A percentile compares a stretch with the other conserved stretches of the same genome.
Evolutionary conservation across 139 green algal genomes (phyloP).

Genomic region (Chlorella vulgaris): DNA sequence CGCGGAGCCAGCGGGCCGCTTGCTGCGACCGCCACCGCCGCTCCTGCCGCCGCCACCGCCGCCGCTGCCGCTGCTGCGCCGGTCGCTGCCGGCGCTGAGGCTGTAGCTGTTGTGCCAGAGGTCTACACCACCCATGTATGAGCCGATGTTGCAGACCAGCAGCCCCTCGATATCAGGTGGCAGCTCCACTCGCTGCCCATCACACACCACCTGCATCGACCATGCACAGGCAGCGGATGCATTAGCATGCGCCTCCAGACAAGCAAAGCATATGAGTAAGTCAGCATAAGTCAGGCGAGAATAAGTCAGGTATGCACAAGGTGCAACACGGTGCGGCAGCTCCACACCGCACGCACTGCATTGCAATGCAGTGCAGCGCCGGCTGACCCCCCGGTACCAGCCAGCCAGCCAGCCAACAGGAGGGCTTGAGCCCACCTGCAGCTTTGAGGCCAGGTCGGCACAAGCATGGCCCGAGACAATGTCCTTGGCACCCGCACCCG

Average conservation of each 20-base stretch:
- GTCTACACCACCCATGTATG: conserved; percentile 67
- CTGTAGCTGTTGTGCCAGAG: conserved; percentile 51
- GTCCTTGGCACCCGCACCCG: conserved; percentile 72
- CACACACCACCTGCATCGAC: conserved; percentile 64
- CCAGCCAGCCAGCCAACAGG: no score
- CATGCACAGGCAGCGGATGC: background rate
- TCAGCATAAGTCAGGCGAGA: no score
- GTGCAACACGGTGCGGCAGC: no score
- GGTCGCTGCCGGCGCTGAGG: background rate
- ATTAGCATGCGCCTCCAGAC: no score
- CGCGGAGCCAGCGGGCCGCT: no score
- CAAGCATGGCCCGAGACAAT: conserved; percentile 62
- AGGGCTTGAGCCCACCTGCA: conserved; percentile 4
- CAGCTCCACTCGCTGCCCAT: conserved; percentile 65
- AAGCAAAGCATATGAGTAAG: no score
- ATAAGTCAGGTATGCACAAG: no score
- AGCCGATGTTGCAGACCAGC: conserved; percentile 77
- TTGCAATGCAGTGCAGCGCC: no score
- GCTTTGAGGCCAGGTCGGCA: conserved; percentile 34
- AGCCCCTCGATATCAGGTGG: conserved; percentile 71
- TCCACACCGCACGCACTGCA: no score
- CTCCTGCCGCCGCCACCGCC: background rate
- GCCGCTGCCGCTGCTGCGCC: background rate
- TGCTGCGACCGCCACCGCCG: no score
- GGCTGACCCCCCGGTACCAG: no score